phyloP scores from a whole-genome alignment of 1,284 basidiomycete species.

The Cryptococcus depauperatus region DNA sequence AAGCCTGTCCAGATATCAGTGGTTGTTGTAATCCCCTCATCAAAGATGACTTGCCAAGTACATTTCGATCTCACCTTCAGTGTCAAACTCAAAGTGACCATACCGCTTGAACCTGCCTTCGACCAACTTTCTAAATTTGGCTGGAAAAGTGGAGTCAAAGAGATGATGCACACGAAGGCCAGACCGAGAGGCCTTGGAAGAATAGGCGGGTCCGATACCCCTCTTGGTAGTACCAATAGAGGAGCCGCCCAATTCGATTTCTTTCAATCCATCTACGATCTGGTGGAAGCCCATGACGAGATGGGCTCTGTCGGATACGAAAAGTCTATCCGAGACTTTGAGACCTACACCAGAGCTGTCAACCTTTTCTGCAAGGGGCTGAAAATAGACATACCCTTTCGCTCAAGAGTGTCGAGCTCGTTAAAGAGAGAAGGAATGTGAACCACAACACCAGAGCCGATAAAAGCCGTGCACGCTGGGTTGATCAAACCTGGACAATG shows the following conservation, averaged over 20 bases:
- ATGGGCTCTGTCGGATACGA: conserved; percentile 92
- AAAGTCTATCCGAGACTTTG: conserved; percentile 73
- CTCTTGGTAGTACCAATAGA: conserved; percentile 97
- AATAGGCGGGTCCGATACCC: conserved; percentile 97
- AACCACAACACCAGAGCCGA: conserved; percentile 90
- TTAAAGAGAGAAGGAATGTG: conserved; percentile 92
- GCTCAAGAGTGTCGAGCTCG: conserved; percentile 79
- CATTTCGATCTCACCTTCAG: conserved; percentile 86
- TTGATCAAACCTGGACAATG: conserved; percentile 70
- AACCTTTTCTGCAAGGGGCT: conserved; percentile 3
- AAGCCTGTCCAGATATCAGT: conserved; percentile 52
- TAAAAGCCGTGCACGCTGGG: conserved; percentile 73
- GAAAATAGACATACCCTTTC: conserved; percentile 57
- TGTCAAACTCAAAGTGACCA: conserved; percentile 96
- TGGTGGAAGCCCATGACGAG: conserved; percentile 99
- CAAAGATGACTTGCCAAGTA: conserved; percentile 60
- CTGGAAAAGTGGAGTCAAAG: conserved; percentile 81
- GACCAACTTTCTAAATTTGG: conserved; percentile 90
- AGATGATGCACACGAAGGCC: conserved; percentile 94
- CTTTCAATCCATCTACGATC: conserved; percentile 97
- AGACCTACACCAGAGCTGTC: conserved; percentile 57
- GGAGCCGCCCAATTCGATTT: conserved; percentile 88
- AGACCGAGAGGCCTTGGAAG: conserved; percentile 91
- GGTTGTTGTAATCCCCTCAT: neutral
- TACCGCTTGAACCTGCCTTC: conserved; percentile 98